These are phyloP conservation scores for Calophaca sinica DNA, from an alignment of 306 rosid genomes.

Conservation along the genomic window DNA sequence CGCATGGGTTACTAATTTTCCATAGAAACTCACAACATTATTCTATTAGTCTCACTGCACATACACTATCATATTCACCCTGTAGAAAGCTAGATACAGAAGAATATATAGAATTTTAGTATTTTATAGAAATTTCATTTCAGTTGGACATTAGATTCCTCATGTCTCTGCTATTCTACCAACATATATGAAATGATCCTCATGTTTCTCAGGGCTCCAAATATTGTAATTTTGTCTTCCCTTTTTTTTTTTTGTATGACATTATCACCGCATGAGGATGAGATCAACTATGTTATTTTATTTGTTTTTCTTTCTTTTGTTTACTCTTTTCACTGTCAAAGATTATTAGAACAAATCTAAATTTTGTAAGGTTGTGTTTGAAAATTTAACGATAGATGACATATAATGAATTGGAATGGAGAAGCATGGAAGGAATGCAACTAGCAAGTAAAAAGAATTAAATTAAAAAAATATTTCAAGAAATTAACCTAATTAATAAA, in stretches of 20 bases:
- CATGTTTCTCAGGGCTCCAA: neutral
- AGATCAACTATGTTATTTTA: neutral
- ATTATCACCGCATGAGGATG: neutral
- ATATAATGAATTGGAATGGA: neutral
- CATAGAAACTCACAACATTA: neutral
- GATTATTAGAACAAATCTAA: conserved; percentile 2
- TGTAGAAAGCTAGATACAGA: conserved; percentile 5
- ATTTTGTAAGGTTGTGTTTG: neutral
- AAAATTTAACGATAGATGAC: neutral
- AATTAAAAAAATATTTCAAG: too few relatives aligned
- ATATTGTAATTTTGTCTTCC: neutral
- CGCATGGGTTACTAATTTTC: neutral
- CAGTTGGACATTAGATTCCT: conserved; percentile 14
- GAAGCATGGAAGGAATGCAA: too few relatives aligned
- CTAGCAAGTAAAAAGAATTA: too few relatives aligned
- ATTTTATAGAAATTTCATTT: neutral
- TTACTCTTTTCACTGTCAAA: neutral
- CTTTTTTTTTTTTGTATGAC: neutral
- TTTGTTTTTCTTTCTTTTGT: neutral
- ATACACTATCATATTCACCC: conserved; percentile 8
- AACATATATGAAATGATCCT: neutral
- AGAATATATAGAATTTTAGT: neutral
- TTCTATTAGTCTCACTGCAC: conserved; percentile 30
- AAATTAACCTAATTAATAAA: too few relatives aligned
- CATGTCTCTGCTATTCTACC: neutral